Percentiles rank a stretch among this genome's conserved stretches.
These are phyloP conservation scores for Rhynchospora breviuscula DNA, from an alignment of 176 grass and related monocot species.

Conservation along the genomic window DNA sequence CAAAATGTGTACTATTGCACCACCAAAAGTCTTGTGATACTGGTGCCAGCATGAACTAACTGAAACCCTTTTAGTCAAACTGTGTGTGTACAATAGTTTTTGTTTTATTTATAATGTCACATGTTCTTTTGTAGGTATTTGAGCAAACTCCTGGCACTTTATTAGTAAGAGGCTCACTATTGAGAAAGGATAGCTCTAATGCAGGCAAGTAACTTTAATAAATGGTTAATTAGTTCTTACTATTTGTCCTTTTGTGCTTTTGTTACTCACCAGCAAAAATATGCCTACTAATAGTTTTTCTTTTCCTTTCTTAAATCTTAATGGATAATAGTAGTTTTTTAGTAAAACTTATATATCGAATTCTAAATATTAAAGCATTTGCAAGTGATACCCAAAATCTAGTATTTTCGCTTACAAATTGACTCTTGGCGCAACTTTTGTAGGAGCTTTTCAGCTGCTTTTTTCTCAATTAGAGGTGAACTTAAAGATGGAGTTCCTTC, in stretches of 20 bases:
- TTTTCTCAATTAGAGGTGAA: conserved; percentile 59
- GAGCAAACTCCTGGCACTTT: conserved; percentile 89
- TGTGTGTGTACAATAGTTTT: not conserved
- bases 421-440: not conserved
- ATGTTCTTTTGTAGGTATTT: conserved; percentile 41
- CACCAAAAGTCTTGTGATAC: not conserved
- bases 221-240: not conserved
- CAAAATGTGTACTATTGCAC: not conserved
- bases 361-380: no score
- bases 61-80: no score
- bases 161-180: conserved; percentile 55
- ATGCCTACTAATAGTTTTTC: not conserved
- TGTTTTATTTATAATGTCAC: not conserved
- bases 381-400: not conserved
- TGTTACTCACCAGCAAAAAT: not conserved
- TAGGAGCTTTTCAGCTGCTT: conserved; percentile 58
- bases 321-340: not conserved
- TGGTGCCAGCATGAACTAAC: not conserved
- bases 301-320: not conserved
- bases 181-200: conserved; percentile 51
- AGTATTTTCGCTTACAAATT: not conserved
- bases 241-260: not conserved
- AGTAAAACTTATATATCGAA: no score
- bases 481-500: conserved; percentile 41
- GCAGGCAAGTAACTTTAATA: conserved; percentile 5